phyloP scores from a whole-genome alignment of 2,329 filamentous ascomycete genomes.

The Orbilia blumenaviensis region DNA sequence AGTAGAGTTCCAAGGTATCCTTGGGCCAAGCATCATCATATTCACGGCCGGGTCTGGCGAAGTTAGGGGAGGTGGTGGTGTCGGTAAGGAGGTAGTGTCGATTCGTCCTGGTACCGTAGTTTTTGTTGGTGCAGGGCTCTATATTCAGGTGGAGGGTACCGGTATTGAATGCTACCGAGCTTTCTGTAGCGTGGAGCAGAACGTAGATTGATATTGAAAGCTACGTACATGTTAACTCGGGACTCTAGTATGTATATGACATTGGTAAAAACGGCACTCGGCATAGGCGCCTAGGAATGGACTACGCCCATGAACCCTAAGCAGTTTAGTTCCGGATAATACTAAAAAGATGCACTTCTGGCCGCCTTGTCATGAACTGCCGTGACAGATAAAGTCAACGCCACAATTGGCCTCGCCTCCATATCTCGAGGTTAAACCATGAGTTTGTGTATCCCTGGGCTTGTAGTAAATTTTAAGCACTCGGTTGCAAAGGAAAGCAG shows the following conservation, averaged over 20 bases:
- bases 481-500: constrained; percentile 59
- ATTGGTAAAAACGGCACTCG: background rate
- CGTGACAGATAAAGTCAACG: background rate
- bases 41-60: constrained; percentile 84
- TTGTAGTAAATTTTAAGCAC: background rate
- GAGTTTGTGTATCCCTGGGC: background rate
- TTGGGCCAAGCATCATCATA: constrained; percentile 90
- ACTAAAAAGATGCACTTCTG: background rate
- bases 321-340: background rate
- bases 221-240: background rate
- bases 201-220: background rate
- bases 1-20: constrained; percentile 86
- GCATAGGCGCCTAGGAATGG: background rate
- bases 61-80: constrained; percentile 79
- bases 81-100: constrained; percentile 70
- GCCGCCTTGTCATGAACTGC: background rate
- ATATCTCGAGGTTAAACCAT: background rate
- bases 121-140: constrained; percentile 59
- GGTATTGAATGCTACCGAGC: constrained; percentile 40
- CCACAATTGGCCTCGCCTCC: too few relatives aligned
- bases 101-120: constrained; percentile 66
- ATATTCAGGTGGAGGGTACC: constrained; percentile 24
- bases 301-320: background rate
- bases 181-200: constrained; percentile 43
- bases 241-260: constrained; percentile 1